Conservation (phyloP, 2,329 filamentous ascomycete species). For the Lachnellula subtilissima region DNA sequence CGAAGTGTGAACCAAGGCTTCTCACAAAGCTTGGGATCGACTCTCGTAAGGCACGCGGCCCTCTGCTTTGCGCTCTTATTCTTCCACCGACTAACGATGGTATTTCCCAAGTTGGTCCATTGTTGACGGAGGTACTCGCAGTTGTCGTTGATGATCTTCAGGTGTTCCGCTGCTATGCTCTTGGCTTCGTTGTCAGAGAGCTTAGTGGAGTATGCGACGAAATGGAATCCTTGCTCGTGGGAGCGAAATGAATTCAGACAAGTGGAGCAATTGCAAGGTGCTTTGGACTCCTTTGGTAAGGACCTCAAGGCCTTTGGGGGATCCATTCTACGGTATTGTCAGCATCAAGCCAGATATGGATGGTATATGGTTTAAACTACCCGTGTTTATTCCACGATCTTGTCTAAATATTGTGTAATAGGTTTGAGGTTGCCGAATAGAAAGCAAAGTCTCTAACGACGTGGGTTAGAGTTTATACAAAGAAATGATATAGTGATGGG, state of each 20-base stretch:
- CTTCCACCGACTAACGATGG: not conserved
- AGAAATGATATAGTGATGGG: too few relatives aligned
- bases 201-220: not conserved
- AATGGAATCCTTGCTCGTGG: not conserved
- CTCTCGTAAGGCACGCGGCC: constrained; percentile 12
- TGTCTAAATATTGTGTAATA: too few relatives aligned
- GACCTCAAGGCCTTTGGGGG: not conserved
- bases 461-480: too few relatives aligned
- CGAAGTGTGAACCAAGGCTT: constrained; percentile 7
- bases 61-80: not conserved
- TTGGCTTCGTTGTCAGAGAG: not conserved
- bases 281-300: not conserved
- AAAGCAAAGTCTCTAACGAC: too few relatives aligned
- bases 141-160: not conserved
- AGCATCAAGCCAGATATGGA: not conserved
- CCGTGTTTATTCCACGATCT: too few relatives aligned
- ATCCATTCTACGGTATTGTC: not conserved
- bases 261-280: not conserved
- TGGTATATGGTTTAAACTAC: not conserved
- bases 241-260: not conserved
- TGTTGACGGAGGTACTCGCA: not conserved
- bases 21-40: constrained; percentile 26
- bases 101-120: not conserved
- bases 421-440: too few relatives aligned
- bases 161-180: not conserved